Conservation (phyloP, 768 basidiomycete genomes). For the Trametes cinnabarina region DNA sequence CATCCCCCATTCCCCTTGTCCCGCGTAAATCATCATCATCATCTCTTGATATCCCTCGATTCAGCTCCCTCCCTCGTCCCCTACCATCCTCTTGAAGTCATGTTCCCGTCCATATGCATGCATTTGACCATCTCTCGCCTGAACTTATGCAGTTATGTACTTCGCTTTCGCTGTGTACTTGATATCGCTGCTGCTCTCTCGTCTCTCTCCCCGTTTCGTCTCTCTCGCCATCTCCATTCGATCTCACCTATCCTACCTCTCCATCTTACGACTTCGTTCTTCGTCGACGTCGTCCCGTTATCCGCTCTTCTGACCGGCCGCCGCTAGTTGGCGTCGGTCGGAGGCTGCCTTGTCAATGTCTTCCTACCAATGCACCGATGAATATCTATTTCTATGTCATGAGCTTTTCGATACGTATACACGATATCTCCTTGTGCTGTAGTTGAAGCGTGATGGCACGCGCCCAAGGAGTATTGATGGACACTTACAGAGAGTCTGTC, state of each 20-base stretch:
- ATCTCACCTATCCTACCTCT: not conserved
- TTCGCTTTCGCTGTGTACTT: constrained; percentile 24
- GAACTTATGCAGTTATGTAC: constrained; percentile 26
- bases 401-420: constrained; percentile 13
- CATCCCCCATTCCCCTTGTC: not conserved
- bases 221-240: not conserved
- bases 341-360: not conserved
- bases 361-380: not conserved
- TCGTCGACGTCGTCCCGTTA: not conserved
- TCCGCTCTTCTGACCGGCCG: not conserved
- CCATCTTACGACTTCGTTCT: not conserved
- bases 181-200: constrained; percentile 15
- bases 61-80: not conserved
- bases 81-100: not conserved
- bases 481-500: no score
- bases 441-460: not conserved
- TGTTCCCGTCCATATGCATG: constrained; percentile 5
- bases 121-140: constrained; percentile 13
- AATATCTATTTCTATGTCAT: constrained; percentile 9
- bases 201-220: not conserved
- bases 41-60: not conserved
- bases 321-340: not conserved
- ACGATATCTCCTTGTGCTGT: constrained; percentile 1
- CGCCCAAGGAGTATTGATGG: no score
- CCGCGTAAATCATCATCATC: not conserved